A percentile compares a stretch with the other conserved stretches of the same genome.
phyloP scores from a whole-genome alignment of 441 rosid species.

The Jatropha podagrica region DNA sequence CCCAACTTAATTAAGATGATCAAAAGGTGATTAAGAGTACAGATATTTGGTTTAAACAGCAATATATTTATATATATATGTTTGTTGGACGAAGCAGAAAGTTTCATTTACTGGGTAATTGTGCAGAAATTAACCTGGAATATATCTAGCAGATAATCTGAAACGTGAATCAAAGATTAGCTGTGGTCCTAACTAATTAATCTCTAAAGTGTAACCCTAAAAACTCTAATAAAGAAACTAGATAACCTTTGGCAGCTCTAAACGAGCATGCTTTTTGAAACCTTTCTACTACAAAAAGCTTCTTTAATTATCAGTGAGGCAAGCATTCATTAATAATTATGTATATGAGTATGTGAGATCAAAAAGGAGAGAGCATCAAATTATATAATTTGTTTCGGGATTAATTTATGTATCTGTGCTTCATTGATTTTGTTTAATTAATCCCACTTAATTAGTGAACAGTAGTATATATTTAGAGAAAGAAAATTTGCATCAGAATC shows the following conservation, averaged over 20 bases:
- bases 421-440: slow-evolving; percentile 25
- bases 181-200: slow-evolving; percentile 27
- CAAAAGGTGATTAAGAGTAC: too few species aligned
- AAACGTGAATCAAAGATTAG: too few species aligned
- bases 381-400: slow-evolving; percentile 23
- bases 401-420: background rate
- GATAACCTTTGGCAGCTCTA: slow-evolving; percentile 48
- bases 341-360: slow-evolving; percentile 2
- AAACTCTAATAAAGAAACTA: slow-evolving; percentile 32
- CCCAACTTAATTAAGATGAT: too few species aligned
- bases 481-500: slow-evolving; percentile 51
- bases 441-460: slow-evolving; percentile 7
- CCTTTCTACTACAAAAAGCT: slow-evolving; percentile 36
- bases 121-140: too few species aligned
- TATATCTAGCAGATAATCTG: too few species aligned
- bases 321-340: slow-evolving; percentile 22
- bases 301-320: slow-evolving; percentile 31
- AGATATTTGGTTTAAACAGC: too few species aligned
- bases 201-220: slow-evolving; percentile 20
- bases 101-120: too few species aligned
- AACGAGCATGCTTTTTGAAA: slow-evolving; percentile 39
- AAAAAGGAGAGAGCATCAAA: slow-evolving; percentile 26
- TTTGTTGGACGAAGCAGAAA: too few species aligned
- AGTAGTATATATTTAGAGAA: slow-evolving; percentile 21
- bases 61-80: too few species aligned